Base-by-base conservation (phyloP, 1,284 basidiomycete genomes). In the Afroboletus lepidellus region DNA sequence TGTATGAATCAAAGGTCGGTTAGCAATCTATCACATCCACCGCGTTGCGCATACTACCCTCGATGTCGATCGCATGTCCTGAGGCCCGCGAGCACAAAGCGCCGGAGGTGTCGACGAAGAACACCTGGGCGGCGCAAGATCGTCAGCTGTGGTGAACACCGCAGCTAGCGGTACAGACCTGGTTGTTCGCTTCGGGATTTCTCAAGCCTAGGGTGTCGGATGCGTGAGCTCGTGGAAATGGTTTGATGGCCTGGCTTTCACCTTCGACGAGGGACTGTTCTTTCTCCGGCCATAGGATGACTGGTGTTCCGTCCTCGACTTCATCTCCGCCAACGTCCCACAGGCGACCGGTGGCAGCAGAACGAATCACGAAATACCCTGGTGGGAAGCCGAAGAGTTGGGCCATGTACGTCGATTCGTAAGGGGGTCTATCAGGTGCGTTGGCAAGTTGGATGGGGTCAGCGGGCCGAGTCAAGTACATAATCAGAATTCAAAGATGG, bases 61-160 rank as follows among this genome's bases (percentile, higher is more conserved):
- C 80, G 32, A 91, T 68, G 62, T 92, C 90, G 39, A 92, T 73
- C 9, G 88, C 89, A 70, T 91, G 89, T 1, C 89, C 89, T n/a
- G 87, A 81, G 9, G 80, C 78, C 57, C 84, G 78, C 7, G 87
- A 89, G 64, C 87, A 91, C 37, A 92, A 68, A 12, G 81, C 81
- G 18, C 90, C 89, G 12, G 80, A 78, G 5, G 79, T 78, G 66
- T 92, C 90, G 46, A 91, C 79, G 72, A 87, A 92, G 70, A 90
- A 91, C 20, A 92, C 84, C 87, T 87, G 27, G 32, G 39, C 6
- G n/a, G 20, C 3, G 39, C 27, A 29, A 39, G 38, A 33, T 5
- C 25, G 24, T 52, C 37, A 50, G 37, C 12, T 29, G 24, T 23
- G 20, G 8, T 7, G 12, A 46, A 20, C 29, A 32, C 7, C 23